Percentiles rank a stretch among this genome's conserved stretches.
Evolutionary conservation across 2,329 filamentous ascomycete genomes (phyloP).

Genomic region (Monosporascus sp.): DNA sequence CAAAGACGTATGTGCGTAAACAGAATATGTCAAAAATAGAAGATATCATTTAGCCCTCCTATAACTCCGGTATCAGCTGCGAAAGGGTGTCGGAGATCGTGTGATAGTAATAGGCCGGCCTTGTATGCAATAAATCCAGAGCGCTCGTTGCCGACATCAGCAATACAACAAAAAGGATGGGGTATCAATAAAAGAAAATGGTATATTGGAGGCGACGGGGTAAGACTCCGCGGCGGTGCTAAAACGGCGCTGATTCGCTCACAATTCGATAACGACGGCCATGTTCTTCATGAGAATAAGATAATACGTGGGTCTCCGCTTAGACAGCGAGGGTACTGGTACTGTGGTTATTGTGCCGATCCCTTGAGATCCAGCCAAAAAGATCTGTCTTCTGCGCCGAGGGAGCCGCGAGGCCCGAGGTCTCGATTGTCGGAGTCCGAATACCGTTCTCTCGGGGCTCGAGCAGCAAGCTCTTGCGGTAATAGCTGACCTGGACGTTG

Average conservation of each 20-base stretch:
- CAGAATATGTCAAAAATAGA: slow-evolving; percentile 17
- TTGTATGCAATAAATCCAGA: slow-evolving; percentile 16
- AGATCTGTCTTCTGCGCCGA: slow-evolving; percentile 33
- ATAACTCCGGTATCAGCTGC: slow-evolving; percentile 17
- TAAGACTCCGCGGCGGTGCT: neutral
- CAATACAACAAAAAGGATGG: slow-evolving; percentile 20
- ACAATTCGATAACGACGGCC: slow-evolving; percentile 1
- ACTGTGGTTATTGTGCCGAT: slow-evolving; percentile 27
- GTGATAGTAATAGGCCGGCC: slow-evolving; percentile 11
- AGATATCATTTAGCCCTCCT: slow-evolving; percentile 7
- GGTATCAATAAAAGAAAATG: slow-evolving; percentile 27
- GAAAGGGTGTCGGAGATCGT: slow-evolving; percentile 18
- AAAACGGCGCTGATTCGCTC: neutral
- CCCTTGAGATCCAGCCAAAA: slow-evolving; percentile 47
- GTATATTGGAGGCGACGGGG: slow-evolving; percentile 4
- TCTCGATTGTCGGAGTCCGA: slow-evolving; percentile 27
- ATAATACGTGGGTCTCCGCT: neutral
- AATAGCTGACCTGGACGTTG: slow-evolving; percentile 59
- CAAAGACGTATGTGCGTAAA: slow-evolving; percentile 7
- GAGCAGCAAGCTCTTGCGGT: slow-evolving; percentile 77
- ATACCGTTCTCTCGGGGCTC: slow-evolving; percentile 62
- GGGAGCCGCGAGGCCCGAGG: slow-evolving; percentile 10
- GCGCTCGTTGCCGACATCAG: slow-evolving; percentile 19
- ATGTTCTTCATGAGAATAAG: neutral
- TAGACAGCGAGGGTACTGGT: slow-evolving; percentile 18